Percentiles rank a stretch among this genome's conserved stretches.
phyloP scores from a whole-genome alignment of 2,329 filamentous ascomycete species.

The Trichoderma lentiforme region DNA sequence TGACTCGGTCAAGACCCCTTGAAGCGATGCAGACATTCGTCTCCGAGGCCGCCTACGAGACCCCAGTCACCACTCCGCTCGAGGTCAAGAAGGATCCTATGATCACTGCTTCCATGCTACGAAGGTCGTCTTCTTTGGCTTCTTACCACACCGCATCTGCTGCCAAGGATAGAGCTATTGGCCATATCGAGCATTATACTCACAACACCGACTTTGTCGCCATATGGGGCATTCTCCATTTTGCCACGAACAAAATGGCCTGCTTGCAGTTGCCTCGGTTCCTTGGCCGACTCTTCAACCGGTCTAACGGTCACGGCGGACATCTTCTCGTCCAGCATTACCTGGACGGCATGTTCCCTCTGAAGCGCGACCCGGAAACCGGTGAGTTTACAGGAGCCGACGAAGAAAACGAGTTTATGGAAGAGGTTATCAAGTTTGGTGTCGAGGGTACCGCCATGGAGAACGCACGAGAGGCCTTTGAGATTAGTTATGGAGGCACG shows the following conservation, averaged over 20 bases:
- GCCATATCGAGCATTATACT: conserved; percentile 77
- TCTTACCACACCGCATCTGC: conserved; percentile 37
- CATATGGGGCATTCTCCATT: conserved; percentile 70
- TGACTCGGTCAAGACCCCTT: conserved; percentile 34
- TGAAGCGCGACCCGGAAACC: conserved; percentile 41
- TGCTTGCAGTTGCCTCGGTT: conserved; percentile 54
- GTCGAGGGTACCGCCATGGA: conserved; percentile 42
- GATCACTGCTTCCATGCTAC: conserved; percentile 20
- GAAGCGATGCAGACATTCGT: conserved; percentile 34
- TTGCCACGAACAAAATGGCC: conserved; percentile 46
- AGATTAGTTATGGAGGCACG: conserved; percentile 45
- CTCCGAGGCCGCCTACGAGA: conserved; percentile 36
- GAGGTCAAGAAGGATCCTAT: conserved; percentile 23
- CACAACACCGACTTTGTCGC: conserved; percentile 72
- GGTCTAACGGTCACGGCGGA: conserved; percentile 48
- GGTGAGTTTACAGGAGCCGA: conserved; percentile 42
- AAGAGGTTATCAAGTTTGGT: conserved; percentile 50
- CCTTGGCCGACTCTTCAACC: conserved; percentile 58
- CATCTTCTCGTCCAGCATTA: conserved; percentile 62
- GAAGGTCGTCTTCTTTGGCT: conserved; percentile 30
- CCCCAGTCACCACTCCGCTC: conserved; percentile 23
- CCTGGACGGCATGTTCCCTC: conserved; percentile 59
- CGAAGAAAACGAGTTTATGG: conserved; percentile 58
- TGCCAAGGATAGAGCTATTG: conserved; percentile 52
- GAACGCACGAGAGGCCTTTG: conserved; percentile 46